phyloP scores from a whole-genome alignment of 495 filamentous ascomycete species.

The Immersiella caudata region DNA sequence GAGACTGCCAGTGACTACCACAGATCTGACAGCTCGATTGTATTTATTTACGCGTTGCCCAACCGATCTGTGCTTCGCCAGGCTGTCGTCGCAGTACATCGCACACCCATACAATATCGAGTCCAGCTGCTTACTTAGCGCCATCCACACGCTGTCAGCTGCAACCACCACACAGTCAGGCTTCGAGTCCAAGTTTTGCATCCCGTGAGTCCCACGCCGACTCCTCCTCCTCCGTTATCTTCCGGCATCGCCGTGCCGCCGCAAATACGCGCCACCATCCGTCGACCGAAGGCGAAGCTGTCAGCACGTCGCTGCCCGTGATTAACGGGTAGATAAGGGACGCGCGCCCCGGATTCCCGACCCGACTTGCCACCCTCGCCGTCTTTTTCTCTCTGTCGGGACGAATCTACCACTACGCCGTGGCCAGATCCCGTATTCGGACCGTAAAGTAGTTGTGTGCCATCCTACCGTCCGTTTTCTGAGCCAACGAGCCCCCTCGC shows the following conservation, averaged over 20 bases:
- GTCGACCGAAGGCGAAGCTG: not conserved
- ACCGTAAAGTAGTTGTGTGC: conserved; percentile 12
- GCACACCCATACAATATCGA: not conserved
- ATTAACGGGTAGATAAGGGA: not conserved
- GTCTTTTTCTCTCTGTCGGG: not conserved
- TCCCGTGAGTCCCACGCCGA: not conserved
- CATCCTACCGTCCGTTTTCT: conserved; percentile 21
- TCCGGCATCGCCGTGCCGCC: not conserved
- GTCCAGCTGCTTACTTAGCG: conserved; percentile 8
- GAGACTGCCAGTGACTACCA: not conserved
- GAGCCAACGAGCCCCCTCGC: conserved; percentile 5
- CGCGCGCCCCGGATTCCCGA: not conserved
- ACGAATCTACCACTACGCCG: not conserved
- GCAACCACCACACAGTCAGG: conserved; percentile 15
- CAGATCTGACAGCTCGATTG: conserved; percentile 16
- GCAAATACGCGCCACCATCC: not conserved
- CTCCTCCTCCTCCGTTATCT: conserved; percentile 13
- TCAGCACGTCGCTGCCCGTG: not conserved
- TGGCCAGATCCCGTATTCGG: not conserved
- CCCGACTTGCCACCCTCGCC: not conserved
- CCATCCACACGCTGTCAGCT: conserved; percentile 10
- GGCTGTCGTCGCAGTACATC: not conserved
- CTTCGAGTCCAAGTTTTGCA: not conserved
- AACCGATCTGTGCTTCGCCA: not conserved
- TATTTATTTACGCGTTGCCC: conserved; percentile 15